Evolutionary conservation across 352 stramenopile genomes (phyloP), one percentile per base, ranked within the genome.

Genomic region (Aphanomyces cochlioides): DNA sequence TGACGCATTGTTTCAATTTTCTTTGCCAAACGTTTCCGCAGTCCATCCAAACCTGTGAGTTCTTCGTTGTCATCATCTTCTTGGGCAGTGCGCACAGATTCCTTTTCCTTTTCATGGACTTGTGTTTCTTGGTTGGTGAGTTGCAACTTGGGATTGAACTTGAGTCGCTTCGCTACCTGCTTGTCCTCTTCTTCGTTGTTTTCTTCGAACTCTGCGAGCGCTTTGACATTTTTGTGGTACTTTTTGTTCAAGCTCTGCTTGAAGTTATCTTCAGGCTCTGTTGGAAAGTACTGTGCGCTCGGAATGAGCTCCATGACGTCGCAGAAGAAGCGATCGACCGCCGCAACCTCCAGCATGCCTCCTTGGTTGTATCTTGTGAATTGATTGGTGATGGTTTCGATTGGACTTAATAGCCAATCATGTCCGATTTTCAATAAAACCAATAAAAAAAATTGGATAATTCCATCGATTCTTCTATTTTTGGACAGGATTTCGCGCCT

Each of bases 231-330:
- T 45, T 87, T 85, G 77, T 90, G 83, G 71, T 90, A 90, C 72
- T 92, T 92, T 72, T 82, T 85, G 58, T 84, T 84, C 17, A 80
- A 75, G 45, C 80, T 88, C 68, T 86, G 82, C 58, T 81, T 78
- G 79, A 83, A 92, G 75, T 90, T 92, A 38, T 84, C 76, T 66
- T 92, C 83, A 17, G 82, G 81, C 64, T 92, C 85, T 21, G 82
- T 90, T 10, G 83, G 83, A 72, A 92, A 89, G 78, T 92, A 92
- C 64, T 85, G 88, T 37, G 86, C 78, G 65, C 80, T 74, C 38
- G 85, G 85, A 60, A 90, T 92, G 61, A 81, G 79, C 72, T 90
- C 85, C 83, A 90, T 90, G 7, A 74, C 80, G 43, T 84, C 75
- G 68, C 82, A 90, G 74, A 92, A 90, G 69, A 92, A 92, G 36